Base-by-base conservation (phyloP, 139 green algal species). In the Marvania coccoides region DNA sequence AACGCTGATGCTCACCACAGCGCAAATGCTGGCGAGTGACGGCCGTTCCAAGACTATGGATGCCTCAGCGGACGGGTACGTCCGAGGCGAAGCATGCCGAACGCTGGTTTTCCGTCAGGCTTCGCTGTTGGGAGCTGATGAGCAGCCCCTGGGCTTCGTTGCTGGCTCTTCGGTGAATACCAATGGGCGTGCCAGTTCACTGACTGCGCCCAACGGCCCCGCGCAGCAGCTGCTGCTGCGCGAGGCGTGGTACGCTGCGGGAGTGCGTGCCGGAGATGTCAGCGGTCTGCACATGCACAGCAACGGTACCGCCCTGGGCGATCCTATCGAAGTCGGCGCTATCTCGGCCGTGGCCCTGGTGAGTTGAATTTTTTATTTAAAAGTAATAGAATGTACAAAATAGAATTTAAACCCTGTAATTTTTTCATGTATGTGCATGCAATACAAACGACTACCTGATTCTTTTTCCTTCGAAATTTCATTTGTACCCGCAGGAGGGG, bases 41-140 rank as follows among this genome's bases (percentile, higher is more conserved):
- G 90, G 90, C 26, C 74, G 87, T 29, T 95, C 86, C 75, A 95
- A 94, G 74, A 92, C 89, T 0, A 70, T 95, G 34, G 89, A 96
- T 56, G 86, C 79, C 0, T 65, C 73, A 3, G 89, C 89, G 5
- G 88, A 96, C 48, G 90, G 90, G 24, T 95, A 93, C 45, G 89
- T 87, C 15, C 78, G 87, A 6, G 83, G 81, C n/a, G 90, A 96
- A 69, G 63, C 71, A 28, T 77, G 58, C 47, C 59, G 71, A 3
- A 23, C 51, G 42, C 12, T 66, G 33, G 14, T 66, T 66, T 28
- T 78, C 2, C 55, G 28, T 29, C 23, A 59, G 3, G 29, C n/a
- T 39, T 39, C 12, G 30, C 30, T 34, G 14, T 26, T 46, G 8
- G 14, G 15, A 40, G 23, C 15, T 31, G 46, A 6, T 19, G 2